Evolutionary conservation across 2,329 filamentous ascomycete genomes (phyloP).

Genomic region (Phaeosphaeriaceae sp.): DNA sequence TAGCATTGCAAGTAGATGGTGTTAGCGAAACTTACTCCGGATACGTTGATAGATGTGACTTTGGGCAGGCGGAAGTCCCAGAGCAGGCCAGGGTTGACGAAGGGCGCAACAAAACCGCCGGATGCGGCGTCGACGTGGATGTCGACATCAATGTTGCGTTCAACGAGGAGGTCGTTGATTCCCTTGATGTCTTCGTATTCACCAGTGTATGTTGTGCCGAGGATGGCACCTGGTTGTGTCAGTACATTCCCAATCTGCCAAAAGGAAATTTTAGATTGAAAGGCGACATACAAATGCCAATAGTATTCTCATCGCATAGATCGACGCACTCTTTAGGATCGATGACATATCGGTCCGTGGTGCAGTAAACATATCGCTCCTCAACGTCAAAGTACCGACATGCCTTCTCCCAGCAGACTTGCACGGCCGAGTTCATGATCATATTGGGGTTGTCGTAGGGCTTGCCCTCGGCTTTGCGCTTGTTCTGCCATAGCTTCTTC

Average conservation of each 20-base stretch:
- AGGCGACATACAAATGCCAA: slow-evolving; percentile 75
- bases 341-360: slow-evolving; percentile 67
- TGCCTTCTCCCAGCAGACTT: slow-evolving; percentile 95
- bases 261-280: not conserved
- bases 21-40: no score
- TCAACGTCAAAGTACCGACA: slow-evolving; percentile 88
- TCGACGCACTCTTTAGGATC: slow-evolving; percentile 68
- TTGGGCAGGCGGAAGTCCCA: slow-evolving; percentile 94
- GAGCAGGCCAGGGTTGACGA: slow-evolving; percentile 79
- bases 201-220: slow-evolving; percentile 94
- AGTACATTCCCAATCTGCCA: not conserved
- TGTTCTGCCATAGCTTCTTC: slow-evolving; percentile 94
- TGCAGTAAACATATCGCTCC: slow-evolving; percentile 77
- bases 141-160: slow-evolving; percentile 77
- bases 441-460: slow-evolving; percentile 83
- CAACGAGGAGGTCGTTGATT: slow-evolving; percentile 84
- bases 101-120: slow-evolving; percentile 92
- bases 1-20: no score
- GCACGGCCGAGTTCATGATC: slow-evolving; percentile 93
- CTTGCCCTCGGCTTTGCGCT: slow-evolving; percentile 82
- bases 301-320: slow-evolving; percentile 73
- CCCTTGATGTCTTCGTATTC: slow-evolving; percentile 91
- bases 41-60: slow-evolving; percentile 93
- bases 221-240: slow-evolving; percentile 63
- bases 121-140: slow-evolving; percentile 95